phyloP scores from a whole-genome alignment of 768 basidiomycete species.

The Pleurotus cornucopiae region DNA sequence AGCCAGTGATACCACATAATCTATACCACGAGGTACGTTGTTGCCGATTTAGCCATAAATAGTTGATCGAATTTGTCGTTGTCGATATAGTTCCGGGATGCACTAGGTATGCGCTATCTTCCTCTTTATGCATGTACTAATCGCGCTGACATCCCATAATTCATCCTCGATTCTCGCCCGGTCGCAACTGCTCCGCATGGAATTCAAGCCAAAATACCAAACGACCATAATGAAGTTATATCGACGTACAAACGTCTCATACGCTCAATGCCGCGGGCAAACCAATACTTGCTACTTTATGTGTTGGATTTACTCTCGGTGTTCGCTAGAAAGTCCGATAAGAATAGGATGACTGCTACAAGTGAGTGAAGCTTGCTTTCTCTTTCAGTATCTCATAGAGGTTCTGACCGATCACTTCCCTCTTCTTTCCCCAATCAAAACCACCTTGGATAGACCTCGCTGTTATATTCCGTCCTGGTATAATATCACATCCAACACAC shows the following conservation, averaged over 20 bases:
- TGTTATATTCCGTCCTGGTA: slow-evolving; percentile 93
- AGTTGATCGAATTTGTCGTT: slow-evolving; percentile 11
- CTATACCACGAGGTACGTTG: slow-evolving; percentile 80
- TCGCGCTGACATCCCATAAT: neutral
- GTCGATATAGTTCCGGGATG: slow-evolving; percentile 66
- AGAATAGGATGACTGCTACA: slow-evolving; percentile 93
- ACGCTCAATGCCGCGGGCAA: slow-evolving; percentile 76
- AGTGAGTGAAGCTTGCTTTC: slow-evolving; percentile 51
- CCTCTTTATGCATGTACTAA: neutral
- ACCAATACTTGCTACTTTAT: slow-evolving; percentile 95
- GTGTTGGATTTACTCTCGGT: slow-evolving; percentile 95
- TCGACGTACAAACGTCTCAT: slow-evolving; percentile 83
- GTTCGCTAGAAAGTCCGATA: slow-evolving; percentile 85
- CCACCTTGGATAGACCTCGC: slow-evolving; percentile 67
- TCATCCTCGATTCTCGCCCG: neutral
- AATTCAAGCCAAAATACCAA: slow-evolving; percentile 56
- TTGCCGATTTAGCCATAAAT: slow-evolving; percentile 11
- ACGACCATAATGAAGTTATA: slow-evolving; percentile 69
- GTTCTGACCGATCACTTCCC: neutral
- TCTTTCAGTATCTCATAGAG: neutral
- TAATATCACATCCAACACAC: slow-evolving; percentile 86
- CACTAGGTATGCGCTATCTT: slow-evolving; percentile 47
- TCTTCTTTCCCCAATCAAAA: neutral
- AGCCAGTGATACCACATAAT: slow-evolving; percentile 90
- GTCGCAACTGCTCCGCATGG: slow-evolving; percentile 8